These are phyloP conservation scores for Gillenia trifoliata DNA, from an alignment of 306 rosid genomes.

Conservation along the genomic window DNA sequence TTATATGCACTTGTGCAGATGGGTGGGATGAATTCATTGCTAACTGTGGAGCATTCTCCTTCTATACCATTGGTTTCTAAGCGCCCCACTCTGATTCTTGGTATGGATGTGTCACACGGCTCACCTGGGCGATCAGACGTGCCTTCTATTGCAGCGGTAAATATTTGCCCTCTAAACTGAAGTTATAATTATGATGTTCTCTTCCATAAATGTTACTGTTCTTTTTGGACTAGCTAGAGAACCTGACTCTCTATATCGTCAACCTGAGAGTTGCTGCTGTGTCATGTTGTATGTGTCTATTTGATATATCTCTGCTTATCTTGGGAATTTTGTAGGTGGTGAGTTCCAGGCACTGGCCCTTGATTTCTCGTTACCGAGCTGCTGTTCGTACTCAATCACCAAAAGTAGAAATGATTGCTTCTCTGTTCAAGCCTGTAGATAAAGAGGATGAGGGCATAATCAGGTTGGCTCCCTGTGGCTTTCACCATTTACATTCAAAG, in stretches of 20 bases:
- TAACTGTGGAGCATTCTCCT: constrained; percentile 14
- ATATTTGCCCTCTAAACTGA: background rate
- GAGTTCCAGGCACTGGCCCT: constrained; percentile 87
- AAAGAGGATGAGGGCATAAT: constrained; percentile 68
- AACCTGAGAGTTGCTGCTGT: background rate
- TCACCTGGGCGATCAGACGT: constrained; percentile 33
- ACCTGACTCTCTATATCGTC: background rate
- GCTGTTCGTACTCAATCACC: constrained; percentile 83
- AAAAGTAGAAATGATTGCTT: constrained; percentile 75
- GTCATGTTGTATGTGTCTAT: background rate
- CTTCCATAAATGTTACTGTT: background rate
- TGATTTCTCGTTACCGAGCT: constrained; percentile 78
- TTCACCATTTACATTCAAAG: background rate
- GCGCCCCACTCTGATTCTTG: constrained; percentile 40
- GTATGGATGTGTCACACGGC: constrained; percentile 56
- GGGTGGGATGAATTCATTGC: constrained; percentile 41
- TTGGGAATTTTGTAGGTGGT: constrained; percentile 49
- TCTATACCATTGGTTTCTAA: constrained; percentile 29
- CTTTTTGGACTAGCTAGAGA: background rate
- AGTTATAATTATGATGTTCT: background rate
- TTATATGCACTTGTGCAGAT: constrained; percentile 21
- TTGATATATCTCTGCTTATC: background rate
- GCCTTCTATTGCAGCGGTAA: constrained; percentile 56
- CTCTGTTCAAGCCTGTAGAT: constrained; percentile 56
- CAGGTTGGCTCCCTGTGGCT: constrained; percentile 29